Percentiles rank a stretch among this genome's conserved stretches.
Conservation (phyloP, 768 basidiomycete genomes). For the Tephrocybe sp. region DNA sequence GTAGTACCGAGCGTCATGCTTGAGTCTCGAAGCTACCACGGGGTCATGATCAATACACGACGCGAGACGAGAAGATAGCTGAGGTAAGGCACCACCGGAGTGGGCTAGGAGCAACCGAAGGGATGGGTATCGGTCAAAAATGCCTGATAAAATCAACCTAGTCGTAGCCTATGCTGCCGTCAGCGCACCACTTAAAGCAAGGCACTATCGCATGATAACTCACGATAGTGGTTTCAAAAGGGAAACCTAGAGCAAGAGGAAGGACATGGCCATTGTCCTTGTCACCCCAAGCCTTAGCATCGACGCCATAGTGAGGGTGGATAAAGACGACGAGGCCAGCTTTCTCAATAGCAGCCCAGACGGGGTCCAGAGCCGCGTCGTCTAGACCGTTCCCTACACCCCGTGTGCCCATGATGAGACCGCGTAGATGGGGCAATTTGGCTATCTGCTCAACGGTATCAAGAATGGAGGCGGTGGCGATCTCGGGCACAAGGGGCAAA, state of each 20-base stretch:
- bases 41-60: slow-evolving; percentile 89
- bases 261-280: slow-evolving; percentile 85
- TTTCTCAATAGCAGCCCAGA: slow-evolving; percentile 78
- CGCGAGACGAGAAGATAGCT: slow-evolving; percentile 80
- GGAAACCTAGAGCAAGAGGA: slow-evolving; percentile 85
- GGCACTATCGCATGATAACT: slow-evolving; percentile 25
- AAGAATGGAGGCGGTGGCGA: slow-evolving; percentile 55
- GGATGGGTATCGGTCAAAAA: slow-evolving; percentile 74
- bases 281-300: slow-evolving; percentile 71
- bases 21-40: slow-evolving; percentile 66
- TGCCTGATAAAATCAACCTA: slow-evolving; percentile 78
- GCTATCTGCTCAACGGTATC: slow-evolving; percentile 68
- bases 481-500: slow-evolving; percentile 75
- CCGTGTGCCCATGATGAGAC: slow-evolving; percentile 80
- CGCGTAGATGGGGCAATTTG: slow-evolving; percentile 62
- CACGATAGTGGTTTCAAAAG: slow-evolving; percentile 87
- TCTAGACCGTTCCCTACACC: slow-evolving; percentile 82
- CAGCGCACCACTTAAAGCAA: slow-evolving; percentile 2
- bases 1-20: slow-evolving; percentile 84
- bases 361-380: slow-evolving; percentile 72
- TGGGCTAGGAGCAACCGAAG: slow-evolving; percentile 83
- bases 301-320: slow-evolving; percentile 87
- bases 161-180: slow-evolving; percentile 55
- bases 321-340: slow-evolving; percentile 77
- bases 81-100: slow-evolving; percentile 83